These are phyloP conservation scores for Collybia sp. DNA, from an alignment of 768 basidiomycete species.

Conservation along the genomic window DNA sequence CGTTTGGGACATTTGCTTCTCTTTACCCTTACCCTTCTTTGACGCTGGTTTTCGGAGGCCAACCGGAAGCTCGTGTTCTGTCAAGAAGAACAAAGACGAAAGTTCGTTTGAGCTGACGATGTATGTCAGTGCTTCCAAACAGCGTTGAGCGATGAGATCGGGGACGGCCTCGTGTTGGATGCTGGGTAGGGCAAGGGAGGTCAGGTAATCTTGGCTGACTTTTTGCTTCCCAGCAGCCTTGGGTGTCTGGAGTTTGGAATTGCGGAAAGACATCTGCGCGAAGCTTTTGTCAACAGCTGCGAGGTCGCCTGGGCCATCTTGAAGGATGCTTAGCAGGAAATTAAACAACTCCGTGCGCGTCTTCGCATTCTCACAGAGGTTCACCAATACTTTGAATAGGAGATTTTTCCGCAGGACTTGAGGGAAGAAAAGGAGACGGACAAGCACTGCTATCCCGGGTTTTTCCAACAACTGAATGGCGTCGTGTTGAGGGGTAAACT, in stretches of 20 bases:
- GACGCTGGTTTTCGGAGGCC: conserved; percentile 63
- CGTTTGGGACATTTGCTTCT: conserved; percentile 74
- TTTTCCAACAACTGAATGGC: conserved; percentile 94
- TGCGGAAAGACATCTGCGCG: conserved; percentile 81
- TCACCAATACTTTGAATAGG: conserved; percentile 86
- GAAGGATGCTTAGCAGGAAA: conserved; percentile 86
- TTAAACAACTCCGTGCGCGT: conserved; percentile 93
- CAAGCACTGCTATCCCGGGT: conserved; percentile 78
- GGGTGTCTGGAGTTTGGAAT: conserved; percentile 42
- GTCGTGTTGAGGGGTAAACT: conserved; percentile 63
- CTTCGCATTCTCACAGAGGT: conserved; percentile 92
- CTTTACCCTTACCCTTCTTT: conserved; percentile 95
- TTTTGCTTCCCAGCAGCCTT: conserved; percentile 73
- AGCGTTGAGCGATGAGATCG: conserved; percentile 90
- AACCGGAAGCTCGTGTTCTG: conserved; percentile 87
- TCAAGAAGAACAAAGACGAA: conserved; percentile 90
- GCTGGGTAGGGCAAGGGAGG: conserved; percentile 42
- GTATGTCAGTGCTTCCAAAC: conserved; percentile 84
- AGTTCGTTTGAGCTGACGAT: conserved; percentile 84
- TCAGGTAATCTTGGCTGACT: conserved; percentile 45
- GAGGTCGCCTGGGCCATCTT: conserved; percentile 93
- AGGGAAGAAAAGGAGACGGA: conserved; percentile 94
- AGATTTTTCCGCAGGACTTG: conserved; percentile 83
- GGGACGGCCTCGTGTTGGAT: conserved; percentile 79
- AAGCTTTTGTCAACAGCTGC: conserved; percentile 92